Conservation (phyloP, 257 asterid genomes). For the Ilex aquifolium region DNA sequence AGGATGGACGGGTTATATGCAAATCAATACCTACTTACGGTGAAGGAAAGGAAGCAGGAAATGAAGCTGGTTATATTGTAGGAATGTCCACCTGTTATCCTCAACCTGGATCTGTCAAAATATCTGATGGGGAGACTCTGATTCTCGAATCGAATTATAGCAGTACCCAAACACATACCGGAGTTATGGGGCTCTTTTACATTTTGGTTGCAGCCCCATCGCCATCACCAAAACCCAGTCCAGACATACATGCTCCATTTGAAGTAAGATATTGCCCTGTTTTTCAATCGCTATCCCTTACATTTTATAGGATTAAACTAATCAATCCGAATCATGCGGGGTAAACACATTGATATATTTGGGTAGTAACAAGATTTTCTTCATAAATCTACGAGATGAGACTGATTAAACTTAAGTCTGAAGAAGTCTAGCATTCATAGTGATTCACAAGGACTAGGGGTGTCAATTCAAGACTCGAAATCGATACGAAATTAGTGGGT, state of each 20-base stretch:
- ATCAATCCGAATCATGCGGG: not conserved
- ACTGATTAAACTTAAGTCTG: too few relatives aligned
- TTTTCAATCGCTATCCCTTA: not conserved
- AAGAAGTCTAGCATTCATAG: too few relatives aligned
- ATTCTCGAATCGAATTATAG: conserved; percentile 66
- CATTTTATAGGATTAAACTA: not conserved
- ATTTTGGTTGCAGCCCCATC: conserved; percentile 54
- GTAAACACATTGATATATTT: not conserved
- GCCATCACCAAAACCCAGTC: conserved; percentile 12
- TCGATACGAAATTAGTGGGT: too few relatives aligned
- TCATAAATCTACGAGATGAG: too few relatives aligned
- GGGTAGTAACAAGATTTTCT: not conserved
- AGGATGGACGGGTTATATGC: conserved; percentile 77
- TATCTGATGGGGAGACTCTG: conserved; percentile 58
- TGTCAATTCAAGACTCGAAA: too few relatives aligned
- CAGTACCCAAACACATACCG: conserved; percentile 48
- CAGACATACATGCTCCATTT: conserved; percentile 20
- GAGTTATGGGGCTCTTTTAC: conserved; percentile 94
- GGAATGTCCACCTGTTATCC: conserved; percentile 94
- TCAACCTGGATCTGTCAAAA: conserved; percentile 67
- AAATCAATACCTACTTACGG: conserved; percentile 70
- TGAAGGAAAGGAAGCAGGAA: conserved; percentile 61
- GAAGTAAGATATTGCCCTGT: conserved; percentile 25
- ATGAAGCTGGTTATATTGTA: conserved; percentile 78
- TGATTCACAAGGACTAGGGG: too few relatives aligned